A percentile compares a stretch with the other conserved stretches of the same genome.
phyloP scores from a whole-genome alignment of 768 basidiomycete species.

The Boletus sp. region DNA sequence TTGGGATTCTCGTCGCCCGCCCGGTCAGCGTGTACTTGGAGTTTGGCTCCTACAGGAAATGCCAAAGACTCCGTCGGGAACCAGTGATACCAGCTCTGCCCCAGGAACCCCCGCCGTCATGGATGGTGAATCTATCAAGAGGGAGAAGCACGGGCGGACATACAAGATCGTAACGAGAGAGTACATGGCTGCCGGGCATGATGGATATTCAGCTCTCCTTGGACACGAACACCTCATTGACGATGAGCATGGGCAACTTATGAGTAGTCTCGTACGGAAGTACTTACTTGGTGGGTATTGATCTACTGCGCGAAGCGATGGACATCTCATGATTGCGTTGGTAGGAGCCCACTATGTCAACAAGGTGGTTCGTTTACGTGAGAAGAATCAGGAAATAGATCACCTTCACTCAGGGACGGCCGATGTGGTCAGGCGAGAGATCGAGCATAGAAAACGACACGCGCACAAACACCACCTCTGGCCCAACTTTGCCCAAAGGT shows the following conservation, averaged over 20 bases:
- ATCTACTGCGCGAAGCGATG: neutral
- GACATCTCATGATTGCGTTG: conserved; percentile 9
- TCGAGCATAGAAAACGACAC: conserved; percentile 36
- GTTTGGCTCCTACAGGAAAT: conserved; percentile 56
- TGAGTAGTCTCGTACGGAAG: conserved; percentile 76
- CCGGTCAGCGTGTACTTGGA: conserved; percentile 70
- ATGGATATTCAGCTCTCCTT: conserved; percentile 71
- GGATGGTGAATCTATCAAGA: conserved; percentile 53
- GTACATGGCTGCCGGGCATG: conserved; percentile 82
- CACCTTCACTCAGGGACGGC: conserved; percentile 44
- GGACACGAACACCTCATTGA: conserved; percentile 70
- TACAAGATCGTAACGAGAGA: conserved; percentile 85
- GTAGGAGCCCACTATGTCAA: conserved; percentile 74
- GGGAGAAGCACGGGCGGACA: conserved; percentile 48
- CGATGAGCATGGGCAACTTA: conserved; percentile 75
- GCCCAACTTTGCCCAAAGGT: conserved; percentile 37
- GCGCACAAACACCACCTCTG: conserved; percentile 18
- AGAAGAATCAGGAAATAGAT: conserved; percentile 26
- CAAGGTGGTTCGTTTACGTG: conserved; percentile 44
- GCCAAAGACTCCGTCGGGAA: conserved; percentile 17
- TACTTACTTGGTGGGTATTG: conserved; percentile 68
- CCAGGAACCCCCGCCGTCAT: conserved; percentile 33
- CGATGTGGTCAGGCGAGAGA: conserved; percentile 46
- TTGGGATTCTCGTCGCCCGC: conserved; percentile 78
- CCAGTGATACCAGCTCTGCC: conserved; percentile 18